A percentile compares a stretch with the other conserved stretches of the same genome.
Evolutionary conservation across 1,284 basidiomycete species (phyloP).

Genomic region (Irpex rosettiformis): DNA sequence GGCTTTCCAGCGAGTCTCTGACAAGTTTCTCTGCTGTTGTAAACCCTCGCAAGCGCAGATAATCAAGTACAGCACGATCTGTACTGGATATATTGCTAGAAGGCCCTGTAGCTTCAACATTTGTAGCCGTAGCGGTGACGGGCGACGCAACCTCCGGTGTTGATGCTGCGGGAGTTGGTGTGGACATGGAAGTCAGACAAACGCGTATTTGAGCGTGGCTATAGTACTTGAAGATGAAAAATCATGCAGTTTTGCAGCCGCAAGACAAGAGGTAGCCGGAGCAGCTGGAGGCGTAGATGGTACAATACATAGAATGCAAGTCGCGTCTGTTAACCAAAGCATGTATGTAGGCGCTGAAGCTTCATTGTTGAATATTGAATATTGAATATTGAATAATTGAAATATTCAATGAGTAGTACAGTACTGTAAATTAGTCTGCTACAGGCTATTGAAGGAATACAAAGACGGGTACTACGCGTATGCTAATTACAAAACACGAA

Average conservation of each 20-base stretch:
- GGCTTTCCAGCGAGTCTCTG: conserved; percentile 62
- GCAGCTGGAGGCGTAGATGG: not conserved
- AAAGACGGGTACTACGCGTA: too few relatives aligned
- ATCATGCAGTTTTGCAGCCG: not conserved
- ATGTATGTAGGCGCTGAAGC: not conserved
- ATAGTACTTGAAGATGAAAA: not conserved
- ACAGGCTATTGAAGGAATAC: too few relatives aligned
- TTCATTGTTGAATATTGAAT: too few relatives aligned
- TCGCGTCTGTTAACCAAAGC: not conserved
- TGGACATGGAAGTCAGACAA: conserved; percentile 34
- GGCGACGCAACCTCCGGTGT: conserved; percentile 25
- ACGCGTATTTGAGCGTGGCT: not conserved
- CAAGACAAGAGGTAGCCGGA: not conserved
- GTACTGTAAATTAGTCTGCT: too few relatives aligned
- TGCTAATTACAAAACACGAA: too few relatives aligned
- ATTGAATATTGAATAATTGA: too few relatives aligned
- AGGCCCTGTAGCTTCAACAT: conserved; percentile 24
- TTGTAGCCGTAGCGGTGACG: conserved; percentile 16
- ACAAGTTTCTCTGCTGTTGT: conserved; percentile 73
- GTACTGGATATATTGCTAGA: conserved; percentile 16
- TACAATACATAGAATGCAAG: not conserved
- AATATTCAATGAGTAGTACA: too few relatives aligned
- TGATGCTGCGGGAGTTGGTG: conserved; percentile 39
- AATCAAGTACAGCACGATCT: conserved; percentile 77
- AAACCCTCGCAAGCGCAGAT: conserved; percentile 81